These are phyloP conservation scores for Yamadazyma sp. DNA, from an alignment of 1,139 yeast genomes.

Conservation along the genomic window DNA sequence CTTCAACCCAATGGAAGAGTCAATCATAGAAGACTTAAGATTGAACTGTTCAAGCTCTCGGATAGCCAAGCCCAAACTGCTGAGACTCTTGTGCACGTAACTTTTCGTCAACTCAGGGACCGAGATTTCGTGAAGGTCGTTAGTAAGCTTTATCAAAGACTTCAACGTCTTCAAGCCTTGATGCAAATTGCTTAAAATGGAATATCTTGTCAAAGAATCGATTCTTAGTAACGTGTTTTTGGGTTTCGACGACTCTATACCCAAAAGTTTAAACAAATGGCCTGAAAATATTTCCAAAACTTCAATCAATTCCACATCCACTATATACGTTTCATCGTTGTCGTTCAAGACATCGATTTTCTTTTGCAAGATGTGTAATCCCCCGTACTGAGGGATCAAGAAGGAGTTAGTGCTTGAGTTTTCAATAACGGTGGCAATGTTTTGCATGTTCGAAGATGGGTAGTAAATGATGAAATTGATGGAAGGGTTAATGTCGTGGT, in stretches of 20 bases:
- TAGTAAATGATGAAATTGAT: constrained; percentile 68
- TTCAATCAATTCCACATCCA: constrained; percentile 51
- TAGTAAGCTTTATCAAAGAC: constrained; percentile 68
- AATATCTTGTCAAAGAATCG: constrained; percentile 63
- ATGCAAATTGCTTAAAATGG: constrained; percentile 53
- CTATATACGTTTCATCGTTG: constrained; percentile 23
- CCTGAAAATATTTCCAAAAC: constrained; percentile 69
- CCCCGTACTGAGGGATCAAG: constrained; percentile 92
- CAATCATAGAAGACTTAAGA: constrained; percentile 49
- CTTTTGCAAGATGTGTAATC: constrained; percentile 53
- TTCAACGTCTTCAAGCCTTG: constrained; percentile 57
- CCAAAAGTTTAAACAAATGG: constrained; percentile 72
- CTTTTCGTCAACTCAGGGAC: constrained; percentile 67
- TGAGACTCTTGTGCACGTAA: constrained; percentile 45
- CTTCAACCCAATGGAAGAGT: constrained; percentile 56
- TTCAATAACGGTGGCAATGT: constrained; percentile 45
- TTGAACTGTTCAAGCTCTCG: constrained; percentile 23
- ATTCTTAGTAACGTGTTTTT: constrained; percentile 61
- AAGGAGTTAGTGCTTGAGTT: constrained; percentile 63
- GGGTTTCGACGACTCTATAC: constrained; percentile 45
- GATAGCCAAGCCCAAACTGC: constrained; percentile 34
- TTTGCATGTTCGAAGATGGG: constrained; percentile 46
- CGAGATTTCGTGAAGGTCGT: constrained; percentile 73
- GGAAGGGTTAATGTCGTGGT: constrained; percentile 59
- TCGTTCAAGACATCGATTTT: constrained; percentile 26